Conservation (phyloP, 371 early-diverging fungal species). For the Nematocida ironsii region DNA sequence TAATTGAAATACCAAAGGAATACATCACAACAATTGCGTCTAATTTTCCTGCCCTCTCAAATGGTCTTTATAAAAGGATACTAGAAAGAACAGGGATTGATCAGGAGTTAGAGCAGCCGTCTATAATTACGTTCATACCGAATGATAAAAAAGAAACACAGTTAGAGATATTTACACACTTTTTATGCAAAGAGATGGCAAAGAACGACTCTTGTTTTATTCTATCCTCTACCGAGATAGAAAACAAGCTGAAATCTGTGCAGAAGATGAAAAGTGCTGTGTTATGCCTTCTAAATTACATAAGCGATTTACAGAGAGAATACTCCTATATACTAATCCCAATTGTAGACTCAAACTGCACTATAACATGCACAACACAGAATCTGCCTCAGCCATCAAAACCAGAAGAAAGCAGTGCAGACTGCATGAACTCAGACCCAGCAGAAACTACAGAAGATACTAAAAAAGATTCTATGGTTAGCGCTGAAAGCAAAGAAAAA, state of each 20-base stretch:
- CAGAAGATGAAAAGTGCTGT: neutral
- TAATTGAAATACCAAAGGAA: slow-evolving; percentile 54
- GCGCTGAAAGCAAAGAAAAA: neutral
- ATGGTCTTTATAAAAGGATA: slow-evolving; percentile 19
- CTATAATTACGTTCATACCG: slow-evolving; percentile 28
- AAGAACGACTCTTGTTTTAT: slow-evolving; percentile 25
- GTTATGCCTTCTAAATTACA: neutral
- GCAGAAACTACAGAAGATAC: neutral
- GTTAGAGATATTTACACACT: slow-evolving; percentile 46
- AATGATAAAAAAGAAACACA: slow-evolving; percentile 33
- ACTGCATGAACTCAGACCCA: neutral
- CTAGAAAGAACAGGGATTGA: slow-evolving; percentile 20
- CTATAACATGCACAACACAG: neutral
- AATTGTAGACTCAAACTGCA: neutral
- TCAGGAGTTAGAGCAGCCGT: slow-evolving; percentile 29
- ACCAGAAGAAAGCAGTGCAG: neutral
- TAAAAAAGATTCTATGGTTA: neutral
- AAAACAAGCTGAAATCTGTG: neutral
- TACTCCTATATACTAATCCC: slow-evolving; percentile 34
- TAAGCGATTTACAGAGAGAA: slow-evolving; percentile 25
- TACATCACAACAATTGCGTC: slow-evolving; percentile 9
- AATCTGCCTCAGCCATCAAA: neutral
- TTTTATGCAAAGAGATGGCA: slow-evolving; percentile 30
- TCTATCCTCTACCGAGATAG: slow-evolving; percentile 32
- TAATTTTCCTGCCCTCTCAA: neutral